Evolutionary conservation across 2,329 filamentous ascomycete species (phyloP), one percentile per base, ranked within the genome.

Genomic region (Aspergillus sp.): DNA sequence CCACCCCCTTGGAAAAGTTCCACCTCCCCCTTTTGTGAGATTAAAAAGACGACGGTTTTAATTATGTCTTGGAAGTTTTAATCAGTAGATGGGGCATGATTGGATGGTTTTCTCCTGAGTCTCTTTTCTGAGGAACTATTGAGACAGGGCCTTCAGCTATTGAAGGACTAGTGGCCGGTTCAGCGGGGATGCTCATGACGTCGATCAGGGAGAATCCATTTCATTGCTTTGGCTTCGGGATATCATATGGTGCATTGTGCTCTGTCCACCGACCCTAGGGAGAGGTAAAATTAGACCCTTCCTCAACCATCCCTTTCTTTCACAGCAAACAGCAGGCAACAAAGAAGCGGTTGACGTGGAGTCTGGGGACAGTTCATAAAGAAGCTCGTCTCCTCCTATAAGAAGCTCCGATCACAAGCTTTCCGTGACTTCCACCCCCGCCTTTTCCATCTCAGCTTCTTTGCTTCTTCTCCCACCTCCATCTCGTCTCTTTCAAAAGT

Each of bases 91-190:
- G 14, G 7, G 35, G 35, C 14, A 24, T 45, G 47, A 38, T 47
- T 47, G 17, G 50, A 22, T 43, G 22, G 14, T n/a, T 43, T 42
- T 26, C 41, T 44, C 32, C 36, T 30, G 22, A 10, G 14, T 48
- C 22, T 30, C 26, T 17, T 8, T 14, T 41, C n/a, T 42, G 14
- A 17, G 36, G 40, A 35, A 59, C 57, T 59, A 59, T 59, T 58
- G 55, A 56, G 24, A 50, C 46, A 48, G 42, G 42, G 20, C 45
- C 30, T 30, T 33, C 47, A 55, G 56, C 60, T 59, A 60, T 59
- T 57, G 60, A 59, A 45, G 47, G 40, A 42, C 40, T 56, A 56
- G 54, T 55, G 50, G 44, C 32, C 47, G 41, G 43, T 32, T 50
- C 46, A 50, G 48, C 17, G 49, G 40, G 45, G 47, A 48, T 47